Base-by-base conservation (phyloP, 164 flowering plant species). In the Brasenia schreberi region DNA sequence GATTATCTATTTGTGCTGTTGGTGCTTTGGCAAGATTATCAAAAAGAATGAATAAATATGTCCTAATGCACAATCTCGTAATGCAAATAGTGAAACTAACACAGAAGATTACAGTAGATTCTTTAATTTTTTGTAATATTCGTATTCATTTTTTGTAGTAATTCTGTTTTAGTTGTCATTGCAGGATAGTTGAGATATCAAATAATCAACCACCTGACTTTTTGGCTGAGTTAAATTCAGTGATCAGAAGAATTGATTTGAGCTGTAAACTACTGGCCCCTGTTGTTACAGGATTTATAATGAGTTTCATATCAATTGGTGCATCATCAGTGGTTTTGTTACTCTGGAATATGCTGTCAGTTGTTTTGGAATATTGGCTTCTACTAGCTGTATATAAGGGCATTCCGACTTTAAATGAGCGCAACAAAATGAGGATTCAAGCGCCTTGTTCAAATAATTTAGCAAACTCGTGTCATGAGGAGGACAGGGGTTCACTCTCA, bases 181-280 rank as follows among this genome's bases (percentile, higher is more conserved):
- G 56, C 89, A 93, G 98, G 98, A 88, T 87, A 42, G 89, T 93
- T 59, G 92, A 90, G 65, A 88, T 93, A 70, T 80, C 98, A 49
- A 85, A 79, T 71, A 85, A 83, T 4, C 82, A 80, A 66, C 72
- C 87, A 68, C 81, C 86, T 14, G 83, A 79, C 66, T 65, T 75
- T 18, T 71, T 83, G 72, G 84, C 92, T 11, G 69, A 78, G 56
- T 81, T 87, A 80, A 93, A 93, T 64, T 85, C 97, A 42, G 76
- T 79, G 10, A 78, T 88, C 61, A 76, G 98, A 68, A 69, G 98
- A 16, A 93, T 90, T 39, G 98, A 93, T 77, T 72, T 93, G 58
- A 78, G 44, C 43, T 87, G 96, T 88, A 88, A 90, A 75, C 73
- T 93, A 14, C 67, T 84, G 62, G 92, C 92, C 56, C 97, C 98